Evolutionary conservation across 2,329 filamentous ascomycete species (phyloP), one percentile per base, ranked within the genome.

Genomic region (Penicillium polonicum): DNA sequence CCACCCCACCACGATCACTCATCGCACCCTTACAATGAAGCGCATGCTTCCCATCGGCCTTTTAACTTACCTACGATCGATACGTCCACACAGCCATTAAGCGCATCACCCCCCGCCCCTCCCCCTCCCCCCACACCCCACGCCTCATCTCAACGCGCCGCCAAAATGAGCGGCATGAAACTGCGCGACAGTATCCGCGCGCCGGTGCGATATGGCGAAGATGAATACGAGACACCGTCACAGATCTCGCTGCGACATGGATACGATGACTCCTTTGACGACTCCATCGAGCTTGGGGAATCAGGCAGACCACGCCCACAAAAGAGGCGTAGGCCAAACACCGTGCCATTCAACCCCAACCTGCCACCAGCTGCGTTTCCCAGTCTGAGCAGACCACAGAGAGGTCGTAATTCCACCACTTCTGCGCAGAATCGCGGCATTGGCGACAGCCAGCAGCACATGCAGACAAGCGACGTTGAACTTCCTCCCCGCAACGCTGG

Each of bases 331-430:
- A 54, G 25, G n/a, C 31, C 55, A 9, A 48, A 23, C 15, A 55
- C 45, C 21, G 55, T 56, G 21, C 50, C 54, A 19, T 79, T 70
- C 57, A 67, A 78, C 60, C 75, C 77, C 10, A 66, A 73, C 43
- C 62, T 73, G 17, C 73, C 72, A 42, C 72, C 76, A 43, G 77
- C 77, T 35, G 73, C 71, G 7, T 79, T 79, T 55, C 78, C 78
- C 23, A 78, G 73, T 8, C 54, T 77, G 19, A 66, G 72, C 29
- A 51, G 44, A 8, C 62, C 66, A 15, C 55, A 52, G 19, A n/a
- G 39, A 29, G 12, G 21, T 19, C 46, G 23, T 15, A n/a, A 17
- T 2, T 23, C 29, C 15, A 38, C 25, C 6, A 7, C 25, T 13
- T 36, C 51, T 4, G 29, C 15, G 12, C 23, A 35, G 15, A 43